Conservation (phyloP, 2,329 filamentous ascomycete genomes). For the Tetracladium maxilliforme region DNA sequence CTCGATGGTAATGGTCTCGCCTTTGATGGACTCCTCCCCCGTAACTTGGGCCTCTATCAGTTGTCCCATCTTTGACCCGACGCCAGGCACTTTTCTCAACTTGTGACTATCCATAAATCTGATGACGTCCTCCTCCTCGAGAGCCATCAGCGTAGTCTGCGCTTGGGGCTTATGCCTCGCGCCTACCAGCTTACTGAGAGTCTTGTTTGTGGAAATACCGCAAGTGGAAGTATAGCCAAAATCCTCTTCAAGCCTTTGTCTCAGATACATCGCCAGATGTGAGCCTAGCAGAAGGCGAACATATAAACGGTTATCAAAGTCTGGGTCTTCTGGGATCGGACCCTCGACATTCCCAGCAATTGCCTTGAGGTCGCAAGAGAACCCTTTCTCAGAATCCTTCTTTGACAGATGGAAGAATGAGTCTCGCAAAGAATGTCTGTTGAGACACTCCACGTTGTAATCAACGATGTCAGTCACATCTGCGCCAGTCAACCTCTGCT, state of each 20-base stretch:
- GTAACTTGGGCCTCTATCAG: slow-evolving; percentile 48
- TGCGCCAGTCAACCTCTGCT: slow-evolving; percentile 42
- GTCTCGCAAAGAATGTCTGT: slow-evolving; percentile 41
- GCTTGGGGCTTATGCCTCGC: slow-evolving; percentile 73
- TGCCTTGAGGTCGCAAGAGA: slow-evolving; percentile 57
- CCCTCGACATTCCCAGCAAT: slow-evolving; percentile 40
- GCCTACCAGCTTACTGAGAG: slow-evolving; percentile 74
- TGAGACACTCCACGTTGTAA: slow-evolving; percentile 65
- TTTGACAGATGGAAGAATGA: slow-evolving; percentile 72
- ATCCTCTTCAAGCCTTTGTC: slow-evolving; percentile 55
- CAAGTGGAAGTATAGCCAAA: slow-evolving; percentile 80
- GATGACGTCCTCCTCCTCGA: slow-evolving; percentile 32
- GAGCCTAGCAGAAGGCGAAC: slow-evolving; percentile 66
- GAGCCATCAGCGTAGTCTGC: slow-evolving; percentile 68
- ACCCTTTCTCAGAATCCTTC: slow-evolving; percentile 65
- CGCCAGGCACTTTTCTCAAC: slow-evolving; percentile 70
- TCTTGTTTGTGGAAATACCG: slow-evolving; percentile 76
- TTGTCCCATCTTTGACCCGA: slow-evolving; percentile 67
- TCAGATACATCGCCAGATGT: slow-evolving; percentile 64
- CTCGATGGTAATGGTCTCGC: slow-evolving; percentile 12
- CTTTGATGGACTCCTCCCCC: slow-evolving; percentile 18
- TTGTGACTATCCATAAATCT: slow-evolving; percentile 63
- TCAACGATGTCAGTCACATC: slow-evolving; percentile 77
- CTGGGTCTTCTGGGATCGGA: slow-evolving; percentile 3
- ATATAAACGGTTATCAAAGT: slow-evolving; percentile 7